Conservation (phyloP, 2,329 filamentous ascomycete species). For the Colletotrichum lentis region DNA sequence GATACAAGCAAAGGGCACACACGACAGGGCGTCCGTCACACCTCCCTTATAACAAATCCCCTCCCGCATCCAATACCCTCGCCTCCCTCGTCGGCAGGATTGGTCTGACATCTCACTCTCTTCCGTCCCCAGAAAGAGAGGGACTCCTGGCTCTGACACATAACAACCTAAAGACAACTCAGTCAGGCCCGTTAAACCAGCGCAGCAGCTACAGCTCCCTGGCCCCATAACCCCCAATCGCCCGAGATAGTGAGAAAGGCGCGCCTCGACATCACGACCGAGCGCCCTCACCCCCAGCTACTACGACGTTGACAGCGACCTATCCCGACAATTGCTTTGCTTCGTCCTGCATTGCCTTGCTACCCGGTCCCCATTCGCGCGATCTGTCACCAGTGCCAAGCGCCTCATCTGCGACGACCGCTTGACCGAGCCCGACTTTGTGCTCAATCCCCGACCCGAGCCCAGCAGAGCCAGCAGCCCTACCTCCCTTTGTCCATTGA, state of each 20-base stretch:
- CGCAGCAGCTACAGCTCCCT: slow-evolving; percentile 28
- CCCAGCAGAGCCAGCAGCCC: slow-evolving; percentile 9
- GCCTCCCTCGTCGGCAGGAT: slow-evolving; percentile 23
- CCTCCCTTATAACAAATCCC: slow-evolving; percentile 7
- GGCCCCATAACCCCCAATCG: slow-evolving; percentile 20
- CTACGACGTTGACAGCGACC: slow-evolving; percentile 12
- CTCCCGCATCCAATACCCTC: slow-evolving; percentile 11
- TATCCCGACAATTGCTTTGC: background rate
- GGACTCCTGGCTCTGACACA: slow-evolving; percentile 12
- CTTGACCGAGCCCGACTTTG: slow-evolving; percentile 24
- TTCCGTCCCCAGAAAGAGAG: slow-evolving; percentile 18
- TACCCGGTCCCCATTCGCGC: slow-evolving; percentile 16
- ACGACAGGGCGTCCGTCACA: slow-evolving; percentile 22
- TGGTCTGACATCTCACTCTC: slow-evolving; percentile 16
- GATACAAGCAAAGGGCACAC: slow-evolving; percentile 35
- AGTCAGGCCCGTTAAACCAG: slow-evolving; percentile 9
- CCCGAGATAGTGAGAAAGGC: slow-evolving; percentile 35
- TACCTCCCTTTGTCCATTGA: slow-evolving; percentile 25
- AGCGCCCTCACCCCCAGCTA: slow-evolving; percentile 8
- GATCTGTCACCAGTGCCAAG: slow-evolving; percentile 16
- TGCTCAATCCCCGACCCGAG: slow-evolving; percentile 1
- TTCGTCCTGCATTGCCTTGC: slow-evolving; percentile 5
- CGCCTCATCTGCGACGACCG: slow-evolving; percentile 28
- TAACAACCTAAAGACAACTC: slow-evolving; percentile 16
- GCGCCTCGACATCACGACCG: slow-evolving; percentile 33